Evolutionary conservation across 2,329 filamentous ascomycete species (phyloP).

Genomic region (Saccharata proteae): DNA sequence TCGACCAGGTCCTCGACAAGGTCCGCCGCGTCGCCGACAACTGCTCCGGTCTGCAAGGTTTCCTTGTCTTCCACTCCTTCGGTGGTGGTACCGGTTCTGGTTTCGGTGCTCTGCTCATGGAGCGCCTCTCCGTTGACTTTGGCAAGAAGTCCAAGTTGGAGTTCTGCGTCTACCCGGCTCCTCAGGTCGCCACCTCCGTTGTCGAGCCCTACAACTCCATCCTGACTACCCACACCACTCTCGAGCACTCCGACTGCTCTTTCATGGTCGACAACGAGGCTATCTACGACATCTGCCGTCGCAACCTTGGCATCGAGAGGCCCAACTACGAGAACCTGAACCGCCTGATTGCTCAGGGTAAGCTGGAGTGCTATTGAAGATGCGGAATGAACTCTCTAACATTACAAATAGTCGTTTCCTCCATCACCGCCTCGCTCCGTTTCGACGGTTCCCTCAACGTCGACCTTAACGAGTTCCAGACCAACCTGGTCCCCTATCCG

Average conservation of each 20-base stretch:
- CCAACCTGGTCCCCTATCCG: constrained; percentile 61
- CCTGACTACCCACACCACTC: constrained; percentile 61
- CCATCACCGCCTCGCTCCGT: constrained; percentile 59
- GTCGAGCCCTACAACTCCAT: constrained; percentile 67
- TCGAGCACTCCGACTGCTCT: constrained; percentile 69
- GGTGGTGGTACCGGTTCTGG: constrained; percentile 62
- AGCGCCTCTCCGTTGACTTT: constrained; percentile 61
- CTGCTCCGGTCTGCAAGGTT: constrained; percentile 60
- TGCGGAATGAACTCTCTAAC: constrained; percentile 1
- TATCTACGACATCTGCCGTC: constrained; percentile 63
- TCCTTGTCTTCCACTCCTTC: constrained; percentile 65
- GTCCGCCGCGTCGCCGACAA: constrained; percentile 61
- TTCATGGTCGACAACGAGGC: constrained; percentile 66
- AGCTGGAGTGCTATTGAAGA: neutral
- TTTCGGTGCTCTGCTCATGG: constrained; percentile 59
- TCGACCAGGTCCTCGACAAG: constrained; percentile 57
- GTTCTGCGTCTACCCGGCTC: constrained; percentile 60
- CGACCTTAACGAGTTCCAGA: constrained; percentile 68
- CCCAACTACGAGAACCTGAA: constrained; percentile 62
- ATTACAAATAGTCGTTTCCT: constrained; percentile 46
- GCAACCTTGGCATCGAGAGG: constrained; percentile 57
- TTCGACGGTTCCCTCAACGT: constrained; percentile 64
- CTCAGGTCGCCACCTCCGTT: constrained; percentile 56
- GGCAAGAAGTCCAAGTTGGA: constrained; percentile 70
- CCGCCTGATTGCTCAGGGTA: constrained; percentile 53